Percentiles rank a stretch among this genome's conserved stretches.
Conservation (phyloP, 2,329 filamentous ascomycete genomes). For the Endocalyx cinctus region DNA sequence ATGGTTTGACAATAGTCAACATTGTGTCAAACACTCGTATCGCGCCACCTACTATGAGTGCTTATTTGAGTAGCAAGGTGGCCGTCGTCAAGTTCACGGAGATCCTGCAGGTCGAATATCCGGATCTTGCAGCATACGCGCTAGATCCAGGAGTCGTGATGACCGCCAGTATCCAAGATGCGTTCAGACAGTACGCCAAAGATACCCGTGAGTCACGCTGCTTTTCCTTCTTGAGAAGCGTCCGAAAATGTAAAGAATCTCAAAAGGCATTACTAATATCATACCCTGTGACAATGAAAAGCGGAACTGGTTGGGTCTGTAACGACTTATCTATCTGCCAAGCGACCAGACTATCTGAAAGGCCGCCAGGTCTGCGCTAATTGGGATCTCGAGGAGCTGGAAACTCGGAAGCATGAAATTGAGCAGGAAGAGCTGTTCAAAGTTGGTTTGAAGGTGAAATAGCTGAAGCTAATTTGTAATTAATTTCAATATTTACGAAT, state of each 20-base stretch:
- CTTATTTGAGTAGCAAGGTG: constrained; percentile 4
- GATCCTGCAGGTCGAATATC: constrained; percentile 4
- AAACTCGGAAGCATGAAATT: constrained; percentile 4
- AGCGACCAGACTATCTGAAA: constrained; percentile 1
- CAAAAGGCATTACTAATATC: too few species aligned
- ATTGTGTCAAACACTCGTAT: constrained; percentile 4
- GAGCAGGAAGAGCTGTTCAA: constrained; percentile 3
- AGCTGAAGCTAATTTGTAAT: neutral
- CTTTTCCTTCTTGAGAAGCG: too few species aligned
- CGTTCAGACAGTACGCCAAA: constrained; percentile 2
- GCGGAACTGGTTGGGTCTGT: constrained; percentile 3
- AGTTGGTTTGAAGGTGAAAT: constrained; percentile 1
- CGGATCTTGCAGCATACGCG: constrained; percentile 1
- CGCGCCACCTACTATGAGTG: neutral
- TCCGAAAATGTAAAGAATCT: too few species aligned
- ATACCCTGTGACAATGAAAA: neutral
- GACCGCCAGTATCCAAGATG: constrained; percentile 2
- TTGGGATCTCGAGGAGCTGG: constrained; percentile 4
- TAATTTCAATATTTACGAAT: neutral
- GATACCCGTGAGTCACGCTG: constrained; percentile 2
- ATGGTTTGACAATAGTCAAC: constrained; percentile 1
- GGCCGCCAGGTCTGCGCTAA: constrained; percentile 3
- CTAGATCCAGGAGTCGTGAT: constrained; percentile 3
- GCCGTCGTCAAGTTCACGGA: constrained; percentile 5
- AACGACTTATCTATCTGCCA: constrained; percentile 4